These are phyloP conservation scores for Euphorbia lathyris DNA, from an alignment of 345 rosid species.

Conservation along the genomic window DNA sequence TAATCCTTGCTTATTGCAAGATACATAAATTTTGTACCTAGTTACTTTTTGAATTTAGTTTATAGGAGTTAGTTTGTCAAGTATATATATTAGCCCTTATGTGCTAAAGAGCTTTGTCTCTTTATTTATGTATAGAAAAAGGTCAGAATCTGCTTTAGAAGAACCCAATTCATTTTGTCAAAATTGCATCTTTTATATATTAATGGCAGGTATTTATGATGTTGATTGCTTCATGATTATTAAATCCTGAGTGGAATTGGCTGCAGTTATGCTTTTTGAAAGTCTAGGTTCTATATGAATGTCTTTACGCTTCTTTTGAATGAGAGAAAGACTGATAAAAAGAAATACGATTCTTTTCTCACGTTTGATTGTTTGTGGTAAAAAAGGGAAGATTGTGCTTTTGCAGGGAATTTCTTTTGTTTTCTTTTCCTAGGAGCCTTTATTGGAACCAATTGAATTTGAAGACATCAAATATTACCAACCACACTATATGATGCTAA, in stretches of 20 bases:
- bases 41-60: slow-evolving; percentile 1
- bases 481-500: not conserved
- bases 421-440: slow-evolving; percentile 5
- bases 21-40: slow-evolving; percentile 10
- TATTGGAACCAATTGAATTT: slow-evolving; percentile 4
- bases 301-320: slow-evolving; percentile 43
- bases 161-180: not conserved
- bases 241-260: not conserved
- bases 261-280: slow-evolving; percentile 10
- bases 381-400: slow-evolving; percentile 22
- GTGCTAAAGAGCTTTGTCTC: not conserved
- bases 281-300: slow-evolving; percentile 13
- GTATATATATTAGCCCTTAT: not conserved
- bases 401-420: slow-evolving; percentile 16
- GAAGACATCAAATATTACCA: slow-evolving; percentile 21
- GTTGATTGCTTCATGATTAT: not conserved
- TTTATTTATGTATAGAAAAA: not conserved
- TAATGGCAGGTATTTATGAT: not conserved
- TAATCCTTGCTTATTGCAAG: not conserved
- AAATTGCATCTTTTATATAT: not conserved
- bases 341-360: slow-evolving; percentile 23
- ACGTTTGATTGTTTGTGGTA: slow-evolving; percentile 15
- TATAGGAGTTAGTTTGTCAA: not conserved
- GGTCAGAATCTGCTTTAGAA: slow-evolving; percentile 1
- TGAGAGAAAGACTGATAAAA: slow-evolving; percentile 20